These are phyloP conservation scores for Xylaria sp. DNA, from an alignment of 2,329 filamentous ascomycete genomes.

Conservation along the genomic window DNA sequence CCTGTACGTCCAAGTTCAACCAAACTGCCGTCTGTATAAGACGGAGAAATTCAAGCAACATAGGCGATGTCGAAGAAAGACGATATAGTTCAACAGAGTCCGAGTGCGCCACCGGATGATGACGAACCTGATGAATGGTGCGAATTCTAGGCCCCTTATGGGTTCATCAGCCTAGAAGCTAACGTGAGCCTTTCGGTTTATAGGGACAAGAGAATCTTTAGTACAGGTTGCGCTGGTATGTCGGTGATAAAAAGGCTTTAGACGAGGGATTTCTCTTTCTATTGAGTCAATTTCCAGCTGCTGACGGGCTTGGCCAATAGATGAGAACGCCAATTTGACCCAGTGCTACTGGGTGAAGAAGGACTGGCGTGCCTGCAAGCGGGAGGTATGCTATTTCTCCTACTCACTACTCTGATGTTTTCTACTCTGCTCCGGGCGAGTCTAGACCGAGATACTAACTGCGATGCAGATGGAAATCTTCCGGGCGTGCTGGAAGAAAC, in stretches of 20 bases:
- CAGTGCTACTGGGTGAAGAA: slow-evolving; percentile 97
- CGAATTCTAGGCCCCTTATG: slow-evolving; percentile 41
- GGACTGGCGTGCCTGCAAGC: slow-evolving; percentile 88
- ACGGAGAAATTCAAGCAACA: not conserved
- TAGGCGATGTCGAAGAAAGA: slow-evolving; percentile 62
- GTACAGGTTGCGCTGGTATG: slow-evolving; percentile 87
- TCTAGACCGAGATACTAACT: slow-evolving; percentile 12
- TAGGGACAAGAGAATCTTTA: slow-evolving; percentile 98
- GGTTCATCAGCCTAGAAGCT: slow-evolving; percentile 10
- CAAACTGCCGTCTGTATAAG: no score
- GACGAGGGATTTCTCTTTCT: slow-evolving; percentile 13
- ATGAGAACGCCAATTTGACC: slow-evolving; percentile 87
- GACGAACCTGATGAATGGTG: slow-evolving; percentile 98
- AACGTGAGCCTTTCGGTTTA: slow-evolving; percentile 9
- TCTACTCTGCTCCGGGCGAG: not conserved
- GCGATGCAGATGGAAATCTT: slow-evolving; percentile 81
- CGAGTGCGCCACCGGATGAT: slow-evolving; percentile 60
- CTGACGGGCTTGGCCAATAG: slow-evolving; percentile 52
- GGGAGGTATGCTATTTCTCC: slow-evolving; percentile 70
- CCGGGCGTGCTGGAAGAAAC: slow-evolving; percentile 86
- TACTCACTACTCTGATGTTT: not conserved
- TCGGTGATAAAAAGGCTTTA: slow-evolving; percentile 2
- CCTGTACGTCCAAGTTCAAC: no score
- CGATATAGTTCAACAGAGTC: slow-evolving; percentile 47
- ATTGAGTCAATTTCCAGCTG: not conserved